Conservation (phyloP, 352 stramenopile genomes). For the Blastocystis sp. region DNA sequence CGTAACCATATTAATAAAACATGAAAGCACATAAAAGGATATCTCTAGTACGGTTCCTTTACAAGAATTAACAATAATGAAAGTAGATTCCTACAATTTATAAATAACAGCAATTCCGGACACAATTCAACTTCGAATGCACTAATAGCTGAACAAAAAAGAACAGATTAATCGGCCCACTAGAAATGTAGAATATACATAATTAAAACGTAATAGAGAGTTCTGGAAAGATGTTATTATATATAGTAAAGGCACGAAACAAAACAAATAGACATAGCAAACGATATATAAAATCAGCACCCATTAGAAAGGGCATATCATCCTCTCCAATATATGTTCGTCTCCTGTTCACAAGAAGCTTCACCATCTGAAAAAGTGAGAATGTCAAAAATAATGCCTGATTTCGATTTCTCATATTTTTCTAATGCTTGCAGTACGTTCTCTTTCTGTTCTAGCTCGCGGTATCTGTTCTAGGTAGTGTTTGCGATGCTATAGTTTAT, state of each 20-base stretch:
- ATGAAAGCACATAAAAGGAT: not conserved
- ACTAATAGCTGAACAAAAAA: not conserved
- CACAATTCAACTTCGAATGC: not conserved
- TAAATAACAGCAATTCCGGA: not conserved
- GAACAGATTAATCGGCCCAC: not conserved
- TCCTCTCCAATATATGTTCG: not conserved
- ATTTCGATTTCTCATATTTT: not conserved
- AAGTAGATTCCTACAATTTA: not conserved
- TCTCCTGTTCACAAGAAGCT: not conserved
- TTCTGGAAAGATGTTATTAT: not conserved
- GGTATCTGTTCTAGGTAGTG: not conserved
- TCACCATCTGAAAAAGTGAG: not conserved
- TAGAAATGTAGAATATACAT: not conserved
- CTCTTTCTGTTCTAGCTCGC: not conserved
- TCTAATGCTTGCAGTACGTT: not conserved
- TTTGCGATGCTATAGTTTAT: not conserved
- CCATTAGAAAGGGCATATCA: slow-evolving; percentile 10
- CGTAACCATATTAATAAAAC: not conserved
- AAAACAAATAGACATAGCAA: not conserved
- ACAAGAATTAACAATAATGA: not conserved
- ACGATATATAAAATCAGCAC: not conserved
- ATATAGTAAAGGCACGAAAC: not conserved
- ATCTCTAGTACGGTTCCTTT: not conserved
- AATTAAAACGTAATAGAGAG: not conserved
- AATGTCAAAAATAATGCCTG: not conserved